Evolutionary conservation across 148 eudicot genomes (phyloP).

Genomic region (Nepenthes mirabilis): DNA sequence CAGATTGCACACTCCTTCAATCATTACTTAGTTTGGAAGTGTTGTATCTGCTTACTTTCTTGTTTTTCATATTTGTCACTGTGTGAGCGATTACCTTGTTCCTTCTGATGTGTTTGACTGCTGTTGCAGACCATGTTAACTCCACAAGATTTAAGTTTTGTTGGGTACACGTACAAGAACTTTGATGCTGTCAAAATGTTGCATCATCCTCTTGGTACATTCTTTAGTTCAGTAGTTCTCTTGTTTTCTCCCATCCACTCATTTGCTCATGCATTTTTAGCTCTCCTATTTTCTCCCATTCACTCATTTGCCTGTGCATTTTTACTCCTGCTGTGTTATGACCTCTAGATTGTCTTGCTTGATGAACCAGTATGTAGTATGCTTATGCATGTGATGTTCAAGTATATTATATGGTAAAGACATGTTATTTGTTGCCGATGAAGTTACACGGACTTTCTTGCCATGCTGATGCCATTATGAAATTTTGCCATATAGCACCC

Average conservation of each 20-base stretch:
- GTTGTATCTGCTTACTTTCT: not conserved
- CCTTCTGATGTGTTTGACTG: not conserved
- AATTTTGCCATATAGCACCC: no score
- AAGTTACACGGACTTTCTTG: no score
- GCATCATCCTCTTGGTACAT: constrained; percentile 21
- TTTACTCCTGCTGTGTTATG: no score
- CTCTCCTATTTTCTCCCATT: no score
- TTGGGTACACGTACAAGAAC: constrained; percentile 55
- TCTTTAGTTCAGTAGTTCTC: not conserved
- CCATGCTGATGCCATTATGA: no score
- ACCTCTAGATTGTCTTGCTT: no score
- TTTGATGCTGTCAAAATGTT: constrained; percentile 40
- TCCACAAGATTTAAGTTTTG: constrained; percentile 46
- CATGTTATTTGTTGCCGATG: no score
- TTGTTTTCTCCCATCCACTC: not conserved
- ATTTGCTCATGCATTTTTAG: not conserved
- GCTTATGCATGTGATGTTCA: no score
- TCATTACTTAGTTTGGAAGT: not conserved
- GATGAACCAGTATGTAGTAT: no score
- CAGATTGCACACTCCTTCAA: not conserved
- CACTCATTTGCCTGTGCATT: no score
- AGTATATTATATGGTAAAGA: no score
- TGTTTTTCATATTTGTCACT: no score
- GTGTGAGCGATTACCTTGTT: not conserved
- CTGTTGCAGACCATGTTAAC: constrained; percentile 30